These are phyloP conservation scores for Ramularia endophylla DNA, from an alignment of 2,329 filamentous ascomycete genomes.

Conservation along the genomic window DNA sequence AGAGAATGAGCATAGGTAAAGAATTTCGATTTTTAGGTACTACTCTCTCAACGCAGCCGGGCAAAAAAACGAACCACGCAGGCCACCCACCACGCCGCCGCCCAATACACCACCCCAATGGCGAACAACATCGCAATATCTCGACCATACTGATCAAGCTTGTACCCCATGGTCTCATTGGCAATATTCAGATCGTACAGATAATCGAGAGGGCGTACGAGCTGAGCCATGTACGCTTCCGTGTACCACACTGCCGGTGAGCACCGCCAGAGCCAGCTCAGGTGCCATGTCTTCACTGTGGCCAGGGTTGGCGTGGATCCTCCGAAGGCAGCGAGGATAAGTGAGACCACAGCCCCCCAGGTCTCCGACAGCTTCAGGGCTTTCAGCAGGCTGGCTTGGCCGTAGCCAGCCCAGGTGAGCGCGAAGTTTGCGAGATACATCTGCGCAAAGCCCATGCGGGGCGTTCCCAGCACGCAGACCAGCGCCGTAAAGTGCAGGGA, in stretches of 20 bases:
- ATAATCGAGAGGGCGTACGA: constrained; percentile 45
- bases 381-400: constrained; percentile 47
- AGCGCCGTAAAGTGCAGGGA: constrained; percentile 52
- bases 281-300: constrained; percentile 46
- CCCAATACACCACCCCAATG: too few species aligned
- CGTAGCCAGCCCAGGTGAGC: constrained; percentile 56
- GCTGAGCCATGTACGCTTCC: constrained; percentile 51
- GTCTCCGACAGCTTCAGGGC: constrained; percentile 53
- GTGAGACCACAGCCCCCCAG: constrained; percentile 47
- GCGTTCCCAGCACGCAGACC: constrained; percentile 45
- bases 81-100: constrained; percentile 10
- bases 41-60: too few species aligned
- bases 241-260: constrained; percentile 52
- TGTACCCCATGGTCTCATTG: constrained; percentile 40
- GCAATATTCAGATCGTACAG: constrained; percentile 49
- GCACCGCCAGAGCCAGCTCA: constrained; percentile 49
- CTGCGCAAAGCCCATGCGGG: constrained; percentile 45
- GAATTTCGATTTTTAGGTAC: too few species aligned
- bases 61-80: too few species aligned
- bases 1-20: too few species aligned
- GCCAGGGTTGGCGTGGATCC: constrained; percentile 48
- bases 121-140: constrained; percentile 31
- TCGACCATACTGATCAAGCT: constrained; percentile 39
- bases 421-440: constrained; percentile 48
- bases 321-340: constrained; percentile 51